Evolutionary conservation across 2,329 filamentous ascomycete genomes (phyloP).

Genomic region (Colletotrichum trifolii): DNA sequence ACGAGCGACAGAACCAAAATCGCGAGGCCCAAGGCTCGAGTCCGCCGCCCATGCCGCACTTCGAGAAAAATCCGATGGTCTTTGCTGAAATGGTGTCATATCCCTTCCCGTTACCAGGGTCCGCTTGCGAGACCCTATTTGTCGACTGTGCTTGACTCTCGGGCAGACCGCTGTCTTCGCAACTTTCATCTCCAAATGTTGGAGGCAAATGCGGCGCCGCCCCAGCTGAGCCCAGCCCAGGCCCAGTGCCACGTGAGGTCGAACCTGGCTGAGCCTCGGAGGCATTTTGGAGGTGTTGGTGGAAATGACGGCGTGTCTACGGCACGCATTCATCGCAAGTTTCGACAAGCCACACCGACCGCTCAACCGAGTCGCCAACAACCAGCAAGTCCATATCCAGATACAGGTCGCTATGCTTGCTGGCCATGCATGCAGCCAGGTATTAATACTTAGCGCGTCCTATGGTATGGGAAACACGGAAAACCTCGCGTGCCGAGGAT

Average conservation of each 20-base stretch:
- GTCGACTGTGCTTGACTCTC: constrained; percentile 14
- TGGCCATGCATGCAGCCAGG: constrained; percentile 5
- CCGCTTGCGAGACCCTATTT: constrained; percentile 24
- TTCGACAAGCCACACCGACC: constrained; percentile 14
- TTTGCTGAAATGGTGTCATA: constrained; percentile 26
- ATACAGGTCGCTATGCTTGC: constrained; percentile 3
- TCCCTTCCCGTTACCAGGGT: constrained; percentile 8
- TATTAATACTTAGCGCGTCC: neutral
- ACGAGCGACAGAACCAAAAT: constrained; percentile 15
- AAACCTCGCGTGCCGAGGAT: constrained; percentile 16
- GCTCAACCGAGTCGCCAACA: constrained; percentile 13
- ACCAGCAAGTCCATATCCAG: neutral
- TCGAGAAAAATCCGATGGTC: constrained; percentile 20
- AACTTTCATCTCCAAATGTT: constrained; percentile 9
- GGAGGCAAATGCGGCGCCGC: constrained; percentile 1
- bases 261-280: neutral
- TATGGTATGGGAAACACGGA: constrained; percentile 16
- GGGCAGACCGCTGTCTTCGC: constrained; percentile 15
- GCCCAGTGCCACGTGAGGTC: constrained; percentile 18
- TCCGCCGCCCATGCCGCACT: constrained; percentile 5
- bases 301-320: constrained; percentile 13
- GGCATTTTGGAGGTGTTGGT: constrained; percentile 5
- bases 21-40: constrained; percentile 1
- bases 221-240: constrained; percentile 1
- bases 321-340: constrained; percentile 14